These are phyloP conservation scores for Metschnikowia continentalis DNA, from an alignment of 805 yeast species.

Conservation along the genomic window DNA sequence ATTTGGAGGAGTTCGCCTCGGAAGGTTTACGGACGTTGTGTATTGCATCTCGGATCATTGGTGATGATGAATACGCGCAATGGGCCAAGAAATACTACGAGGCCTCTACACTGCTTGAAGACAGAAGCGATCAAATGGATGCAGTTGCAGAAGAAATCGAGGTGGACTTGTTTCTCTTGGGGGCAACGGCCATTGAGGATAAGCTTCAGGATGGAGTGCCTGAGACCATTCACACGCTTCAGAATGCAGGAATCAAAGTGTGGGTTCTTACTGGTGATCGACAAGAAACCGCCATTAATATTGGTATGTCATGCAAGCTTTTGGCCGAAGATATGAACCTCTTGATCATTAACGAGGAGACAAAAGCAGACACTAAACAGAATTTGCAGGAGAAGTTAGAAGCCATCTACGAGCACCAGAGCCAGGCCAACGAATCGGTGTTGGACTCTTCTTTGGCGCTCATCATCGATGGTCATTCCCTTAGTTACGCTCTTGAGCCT, in stretches of 20 bases:
- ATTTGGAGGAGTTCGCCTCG: constrained; percentile 92
- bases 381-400: constrained; percentile 72
- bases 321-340: constrained; percentile 94
- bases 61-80: constrained; percentile 67
- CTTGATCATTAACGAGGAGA: constrained; percentile 82
- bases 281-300: constrained; percentile 97
- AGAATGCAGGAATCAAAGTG: constrained; percentile 92
- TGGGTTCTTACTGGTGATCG: constrained; percentile 99
- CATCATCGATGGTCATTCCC: constrained; percentile 90
- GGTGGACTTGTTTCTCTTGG: constrained; percentile 69
- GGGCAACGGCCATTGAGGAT: constrained; percentile 98
- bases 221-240: constrained; percentile 90
- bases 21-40: constrained; percentile 95
- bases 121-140: constrained; percentile 74
- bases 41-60: constrained; percentile 76
- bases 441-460: constrained; percentile 71
- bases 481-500: constrained; percentile 78
- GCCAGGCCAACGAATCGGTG: constrained; percentile 57
- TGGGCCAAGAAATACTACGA: constrained; percentile 69
- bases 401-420: constrained; percentile 65
- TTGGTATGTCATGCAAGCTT: constrained; percentile 96
- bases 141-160: constrained; percentile 89
- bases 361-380: constrained; percentile 66
- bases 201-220: constrained; percentile 98
- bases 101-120: constrained; percentile 77